A percentile compares a stretch with the other conserved stretches of the same genome.
These are phyloP conservation scores for Apostasia shenzhenica DNA, from an alignment of 106 monocot species.

Conservation along the genomic window DNA sequence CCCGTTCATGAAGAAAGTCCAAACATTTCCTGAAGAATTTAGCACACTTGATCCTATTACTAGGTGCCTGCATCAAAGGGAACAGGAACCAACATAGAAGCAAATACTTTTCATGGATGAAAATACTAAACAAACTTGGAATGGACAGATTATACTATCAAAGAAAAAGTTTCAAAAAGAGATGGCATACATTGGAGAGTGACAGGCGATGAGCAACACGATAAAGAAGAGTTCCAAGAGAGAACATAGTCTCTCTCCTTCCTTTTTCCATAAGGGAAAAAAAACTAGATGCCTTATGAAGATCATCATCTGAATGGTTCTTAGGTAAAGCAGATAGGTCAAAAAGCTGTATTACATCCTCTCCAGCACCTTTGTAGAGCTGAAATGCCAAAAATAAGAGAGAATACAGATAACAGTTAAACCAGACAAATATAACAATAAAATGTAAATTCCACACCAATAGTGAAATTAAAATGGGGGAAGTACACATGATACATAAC, in stretches of 20 bases:
- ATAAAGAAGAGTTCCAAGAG: conserved; percentile 84
- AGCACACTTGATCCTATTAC: conserved; percentile 67
- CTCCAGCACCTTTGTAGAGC: conserved; percentile 87
- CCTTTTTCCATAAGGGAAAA: conserved; percentile 73
- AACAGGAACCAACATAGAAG: conserved; percentile 1
- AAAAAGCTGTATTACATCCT: conserved; percentile 93
- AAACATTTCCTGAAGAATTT: conserved; percentile 89
- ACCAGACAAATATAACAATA: neutral
- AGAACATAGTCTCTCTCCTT: conserved; percentile 81
- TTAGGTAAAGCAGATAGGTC: conserved; percentile 83
- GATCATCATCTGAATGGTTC: conserved; percentile 41
- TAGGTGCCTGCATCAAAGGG: conserved; percentile 44
- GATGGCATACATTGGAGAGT: conserved; percentile 65
- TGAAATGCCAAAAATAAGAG: conserved; percentile 23
- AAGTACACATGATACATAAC: neutral
- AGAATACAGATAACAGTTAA: neutral
- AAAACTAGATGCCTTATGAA: conserved; percentile 35
- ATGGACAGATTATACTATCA: neutral
- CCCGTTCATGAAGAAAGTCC: conserved; percentile 72
- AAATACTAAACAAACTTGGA: too few relatives aligned
- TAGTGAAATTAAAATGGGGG: too few relatives aligned
- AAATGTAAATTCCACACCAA: neutral
- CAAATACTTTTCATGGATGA: neutral
- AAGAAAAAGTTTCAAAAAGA: neutral
- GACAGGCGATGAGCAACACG: conserved; percentile 91